Evolutionary conservation across 2,329 filamentous ascomycete genomes (phyloP).

Genomic region (Ophiognomonia clavigignenti-juglandacearum): DNA sequence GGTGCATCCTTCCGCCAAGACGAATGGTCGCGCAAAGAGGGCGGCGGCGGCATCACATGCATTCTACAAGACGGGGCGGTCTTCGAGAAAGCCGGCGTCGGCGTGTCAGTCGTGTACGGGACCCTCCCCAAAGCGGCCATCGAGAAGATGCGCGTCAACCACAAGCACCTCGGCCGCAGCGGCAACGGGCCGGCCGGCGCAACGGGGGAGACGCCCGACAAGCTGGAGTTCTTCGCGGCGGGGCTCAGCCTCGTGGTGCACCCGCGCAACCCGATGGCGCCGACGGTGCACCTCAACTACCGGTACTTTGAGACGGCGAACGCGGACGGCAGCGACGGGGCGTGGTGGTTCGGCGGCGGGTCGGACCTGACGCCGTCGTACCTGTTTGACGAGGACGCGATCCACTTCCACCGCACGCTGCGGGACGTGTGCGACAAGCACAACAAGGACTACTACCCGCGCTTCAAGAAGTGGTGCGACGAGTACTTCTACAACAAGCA

Average conservation of each 20-base stretch:
- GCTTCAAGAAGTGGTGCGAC: constrained; percentile 98
- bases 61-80: constrained; percentile 94
- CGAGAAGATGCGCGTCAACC: constrained; percentile 87
- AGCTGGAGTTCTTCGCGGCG: constrained; percentile 90
- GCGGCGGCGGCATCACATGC: constrained; percentile 89
- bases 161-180: constrained; percentile 78
- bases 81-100: constrained; percentile 96
- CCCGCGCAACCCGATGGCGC: constrained; percentile 92
- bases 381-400: constrained; percentile 93
- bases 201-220: constrained; percentile 62
- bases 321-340: constrained; percentile 71
- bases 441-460: constrained; percentile 84
- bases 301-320: constrained; percentile 96
- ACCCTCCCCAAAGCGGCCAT: constrained; percentile 83
- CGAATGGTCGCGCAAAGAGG: constrained; percentile 81
- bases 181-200: too few species aligned
- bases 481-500: constrained; percentile 96
- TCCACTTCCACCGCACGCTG: constrained; percentile 92
- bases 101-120: constrained; percentile 92
- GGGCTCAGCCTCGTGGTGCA: constrained; percentile 91
- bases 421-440: constrained; percentile 93
- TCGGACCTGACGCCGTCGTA: constrained; percentile 91
- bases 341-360: constrained; percentile 98
- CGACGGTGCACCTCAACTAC: constrained; percentile 97
- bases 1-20: constrained; percentile 77